phyloP scores from a whole-genome alignment of 768 basidiomycete species.

The Serendipita sp. region DNA sequence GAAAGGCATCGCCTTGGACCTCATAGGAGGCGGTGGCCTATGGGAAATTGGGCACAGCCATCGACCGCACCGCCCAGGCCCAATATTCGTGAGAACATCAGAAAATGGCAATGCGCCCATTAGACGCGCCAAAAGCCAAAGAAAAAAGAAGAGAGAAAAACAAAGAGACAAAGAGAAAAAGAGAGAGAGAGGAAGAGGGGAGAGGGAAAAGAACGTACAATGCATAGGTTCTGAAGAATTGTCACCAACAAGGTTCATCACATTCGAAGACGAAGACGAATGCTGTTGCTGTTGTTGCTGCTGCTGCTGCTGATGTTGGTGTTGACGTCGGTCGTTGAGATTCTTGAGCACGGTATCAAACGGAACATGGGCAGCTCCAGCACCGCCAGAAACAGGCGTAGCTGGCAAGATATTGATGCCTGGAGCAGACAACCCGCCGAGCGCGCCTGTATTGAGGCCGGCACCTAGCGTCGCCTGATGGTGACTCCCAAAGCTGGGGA shows the following conservation, averaged over 20 bases:
- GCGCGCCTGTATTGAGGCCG: constrained; percentile 20
- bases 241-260: constrained; percentile 21
- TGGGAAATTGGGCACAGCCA: not conserved
- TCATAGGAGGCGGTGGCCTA: not conserved
- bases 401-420: constrained; percentile 68
- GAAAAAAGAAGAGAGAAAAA: constrained; percentile 7
- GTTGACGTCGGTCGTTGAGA: constrained; percentile 30
- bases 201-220: no score
- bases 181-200: constrained; percentile 7
- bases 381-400: constrained; percentile 48
- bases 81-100: constrained; percentile 1
- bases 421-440: constrained; percentile 29
- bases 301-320: constrained; percentile 17
- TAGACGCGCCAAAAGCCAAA: not conserved
- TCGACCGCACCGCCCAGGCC: not conserved
- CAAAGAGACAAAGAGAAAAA: not conserved
- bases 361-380: constrained; percentile 31
- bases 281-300: constrained; percentile 16
- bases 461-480: constrained; percentile 49
- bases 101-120: not conserved
- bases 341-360: constrained; percentile 36
- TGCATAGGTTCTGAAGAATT: constrained; percentile 20
- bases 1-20: not conserved
- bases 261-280: constrained; percentile 15
- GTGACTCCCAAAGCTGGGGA: not conserved